Evolutionary conservation across 345 rosid genomes (phyloP).

Genomic region (Cochlearia excelsa): DNA sequence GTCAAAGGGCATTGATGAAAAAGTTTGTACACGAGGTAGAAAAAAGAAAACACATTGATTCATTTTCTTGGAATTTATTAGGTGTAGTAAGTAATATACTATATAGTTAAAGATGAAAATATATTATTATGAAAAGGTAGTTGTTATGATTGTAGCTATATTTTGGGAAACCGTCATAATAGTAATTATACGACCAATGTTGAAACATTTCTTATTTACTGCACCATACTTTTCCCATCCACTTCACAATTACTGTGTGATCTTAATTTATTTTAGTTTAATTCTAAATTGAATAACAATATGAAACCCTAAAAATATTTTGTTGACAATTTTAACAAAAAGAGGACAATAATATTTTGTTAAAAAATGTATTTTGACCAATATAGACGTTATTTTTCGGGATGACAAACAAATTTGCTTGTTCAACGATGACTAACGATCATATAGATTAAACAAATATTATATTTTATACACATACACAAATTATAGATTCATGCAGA

Average conservation of each 20-base stretch:
- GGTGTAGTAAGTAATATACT: not conserved
- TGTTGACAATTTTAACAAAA: too few relatives aligned
- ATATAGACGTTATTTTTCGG: not conserved
- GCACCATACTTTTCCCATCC: slow-evolving; percentile 32
- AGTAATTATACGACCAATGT: not conserved
- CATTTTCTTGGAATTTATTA: slow-evolving; percentile 1
- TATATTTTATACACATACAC: slow-evolving; percentile 9
- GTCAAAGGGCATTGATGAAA: slow-evolving; percentile 38
- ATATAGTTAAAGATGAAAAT: slow-evolving; percentile 1
- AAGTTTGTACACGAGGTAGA: slow-evolving; percentile 33
- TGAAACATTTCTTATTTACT: slow-evolving; percentile 30
- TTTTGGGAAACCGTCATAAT: slow-evolving; percentile 37
- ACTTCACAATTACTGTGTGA: slow-evolving; percentile 24
- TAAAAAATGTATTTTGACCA: too few relatives aligned
- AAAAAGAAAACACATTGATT: slow-evolving; percentile 27
- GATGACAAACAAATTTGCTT: not conserved
- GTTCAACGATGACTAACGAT: not conserved
- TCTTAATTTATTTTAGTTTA: slow-evolving; percentile 2
- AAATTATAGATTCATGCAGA: slow-evolving; percentile 11
- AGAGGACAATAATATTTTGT: too few relatives aligned
- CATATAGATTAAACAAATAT: not conserved
- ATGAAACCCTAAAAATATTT: too few relatives aligned
- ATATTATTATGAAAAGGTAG: slow-evolving; percentile 12
- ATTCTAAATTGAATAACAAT: not conserved
- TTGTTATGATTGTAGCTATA: slow-evolving; percentile 31